phyloP scores from a whole-genome alignment of 306 rosid genomes.

The Gillenia trifoliata region DNA sequence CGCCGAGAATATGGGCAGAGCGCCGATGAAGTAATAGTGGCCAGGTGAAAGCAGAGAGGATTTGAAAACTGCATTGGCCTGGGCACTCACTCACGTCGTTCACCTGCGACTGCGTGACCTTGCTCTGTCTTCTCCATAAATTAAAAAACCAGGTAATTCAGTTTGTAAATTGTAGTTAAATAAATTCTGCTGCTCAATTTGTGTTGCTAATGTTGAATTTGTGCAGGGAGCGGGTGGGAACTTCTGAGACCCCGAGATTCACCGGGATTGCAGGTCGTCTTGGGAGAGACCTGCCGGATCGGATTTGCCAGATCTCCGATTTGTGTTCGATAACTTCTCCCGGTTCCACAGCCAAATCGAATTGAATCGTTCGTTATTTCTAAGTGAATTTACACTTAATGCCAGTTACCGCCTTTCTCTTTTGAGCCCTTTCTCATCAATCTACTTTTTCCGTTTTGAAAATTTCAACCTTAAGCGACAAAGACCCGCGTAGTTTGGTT shows the following conservation, averaged over 20 bases:
- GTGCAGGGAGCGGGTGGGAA: constrained; percentile 42
- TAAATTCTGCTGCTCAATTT: not conserved
- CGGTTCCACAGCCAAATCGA: constrained; percentile 73
- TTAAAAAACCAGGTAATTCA: constrained; percentile 50
- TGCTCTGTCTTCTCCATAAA: constrained; percentile 66
- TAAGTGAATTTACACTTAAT: constrained; percentile 10
- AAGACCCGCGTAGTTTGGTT: constrained; percentile 13
- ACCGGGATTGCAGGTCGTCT: constrained; percentile 54
- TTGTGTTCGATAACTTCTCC: constrained; percentile 93
- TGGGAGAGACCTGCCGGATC: constrained; percentile 66
- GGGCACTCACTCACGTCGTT: constrained; percentile 92
- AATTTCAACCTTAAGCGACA: constrained; percentile 4
- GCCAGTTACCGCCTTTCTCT: constrained; percentile 24
- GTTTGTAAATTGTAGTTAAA: not conserved
- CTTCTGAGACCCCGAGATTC: constrained; percentile 66
- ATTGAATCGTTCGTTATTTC: constrained; percentile 37
- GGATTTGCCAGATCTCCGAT: constrained; percentile 75
- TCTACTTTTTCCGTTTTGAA: not conserved
- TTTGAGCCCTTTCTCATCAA: not conserved
- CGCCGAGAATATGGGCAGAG: not conserved
- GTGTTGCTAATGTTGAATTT: not conserved
- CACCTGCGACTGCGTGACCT: constrained; percentile 71
- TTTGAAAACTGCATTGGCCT: constrained; percentile 65
- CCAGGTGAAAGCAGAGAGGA: constrained; percentile 79
- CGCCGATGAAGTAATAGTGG: constrained; percentile 68